These are phyloP conservation scores for Penicillium malachiteum DNA, from an alignment of 495 filamentous ascomycete species.

Conservation along the genomic window DNA sequence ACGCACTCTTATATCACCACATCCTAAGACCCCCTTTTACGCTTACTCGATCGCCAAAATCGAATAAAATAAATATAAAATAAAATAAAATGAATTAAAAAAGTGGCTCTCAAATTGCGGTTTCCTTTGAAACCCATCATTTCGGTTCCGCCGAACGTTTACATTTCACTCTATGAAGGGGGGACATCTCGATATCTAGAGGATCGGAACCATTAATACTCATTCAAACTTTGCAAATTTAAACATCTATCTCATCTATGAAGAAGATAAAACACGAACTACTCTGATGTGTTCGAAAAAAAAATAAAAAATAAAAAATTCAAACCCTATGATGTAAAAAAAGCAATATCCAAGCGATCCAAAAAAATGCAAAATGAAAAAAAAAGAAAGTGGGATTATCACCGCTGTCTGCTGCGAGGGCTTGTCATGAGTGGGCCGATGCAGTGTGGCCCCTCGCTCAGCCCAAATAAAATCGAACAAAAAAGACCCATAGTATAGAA, in stretches of 20 bases:
- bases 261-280: too few species aligned
- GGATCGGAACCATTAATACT: too few species aligned
- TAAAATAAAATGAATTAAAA: constrained; percentile 12
- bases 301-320: not conserved
- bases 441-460: constrained; percentile 16
- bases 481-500: not conserved
- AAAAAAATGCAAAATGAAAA: not conserved
- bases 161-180: not conserved
- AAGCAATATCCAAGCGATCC: constrained; percentile 8
- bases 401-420: constrained; percentile 15
- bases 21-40: constrained; percentile 15
- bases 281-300: not conserved
- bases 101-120: constrained; percentile 6
- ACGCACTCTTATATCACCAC: constrained; percentile 28
- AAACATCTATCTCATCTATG: too few species aligned
- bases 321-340: constrained; percentile 1
- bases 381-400: constrained; percentile 5
- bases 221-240: too few species aligned
- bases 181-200: not conserved
- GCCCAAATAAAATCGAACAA: constrained; percentile 2
- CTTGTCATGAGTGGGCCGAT: constrained; percentile 8
- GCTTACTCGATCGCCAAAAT: constrained; percentile 22
- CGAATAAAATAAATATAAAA: constrained; percentile 11
- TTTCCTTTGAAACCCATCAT: constrained; percentile 55
- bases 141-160: constrained; percentile 18